A percentile compares a stretch with the other conserved stretches of the same genome.
These are phyloP conservation scores for Geranium brycei DNA, from an alignment of 345 rosid genomes.

Conservation along the genomic window DNA sequence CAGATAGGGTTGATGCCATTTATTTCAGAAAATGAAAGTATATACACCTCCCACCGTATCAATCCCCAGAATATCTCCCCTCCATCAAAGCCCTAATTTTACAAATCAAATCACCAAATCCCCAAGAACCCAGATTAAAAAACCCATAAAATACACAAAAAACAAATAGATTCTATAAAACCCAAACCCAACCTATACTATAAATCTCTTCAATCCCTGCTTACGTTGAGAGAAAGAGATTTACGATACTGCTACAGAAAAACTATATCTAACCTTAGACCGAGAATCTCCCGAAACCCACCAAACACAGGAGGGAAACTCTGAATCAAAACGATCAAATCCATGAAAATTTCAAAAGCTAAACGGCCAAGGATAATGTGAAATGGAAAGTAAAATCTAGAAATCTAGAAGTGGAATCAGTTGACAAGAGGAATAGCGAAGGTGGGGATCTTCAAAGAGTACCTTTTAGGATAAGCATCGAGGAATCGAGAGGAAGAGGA, in stretches of 20 bases:
- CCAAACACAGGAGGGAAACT: conserved; percentile 39
- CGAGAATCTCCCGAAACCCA: conserved; percentile 38
- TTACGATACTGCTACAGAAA: conserved; percentile 25
- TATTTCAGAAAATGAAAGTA: conserved; percentile 28
- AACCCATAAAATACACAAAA: conserved; percentile 11
- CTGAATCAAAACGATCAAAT: conserved; percentile 24
- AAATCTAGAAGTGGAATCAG: neutral
- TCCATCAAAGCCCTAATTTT: conserved; percentile 42
- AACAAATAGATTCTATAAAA: conserved; percentile 16
- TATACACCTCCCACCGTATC: conserved; percentile 31
- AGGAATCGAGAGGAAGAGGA: conserved; percentile 27
- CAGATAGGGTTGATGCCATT: conserved; percentile 24
- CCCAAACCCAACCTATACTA: conserved; percentile 10
- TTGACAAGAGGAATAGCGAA: conserved; percentile 1
- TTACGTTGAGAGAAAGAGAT: conserved; percentile 16
- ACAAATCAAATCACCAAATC: conserved; percentile 20
- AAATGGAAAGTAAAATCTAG: neutral
- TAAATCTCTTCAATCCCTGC: conserved; percentile 17
- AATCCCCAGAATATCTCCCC: conserved; percentile 48
- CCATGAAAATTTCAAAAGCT: conserved; percentile 21
- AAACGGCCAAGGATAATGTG: neutral
- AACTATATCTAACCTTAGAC: conserved; percentile 29
- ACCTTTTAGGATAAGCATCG: conserved; percentile 40
- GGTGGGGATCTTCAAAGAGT: conserved; percentile 21
- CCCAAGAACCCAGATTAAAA: conserved; percentile 17